A percentile compares a stretch with the other conserved stretches of the same genome.
Evolutionary conservation across 2,329 filamentous ascomycete genomes (phyloP).

Genomic region (Trichoderma sp.): DNA sequence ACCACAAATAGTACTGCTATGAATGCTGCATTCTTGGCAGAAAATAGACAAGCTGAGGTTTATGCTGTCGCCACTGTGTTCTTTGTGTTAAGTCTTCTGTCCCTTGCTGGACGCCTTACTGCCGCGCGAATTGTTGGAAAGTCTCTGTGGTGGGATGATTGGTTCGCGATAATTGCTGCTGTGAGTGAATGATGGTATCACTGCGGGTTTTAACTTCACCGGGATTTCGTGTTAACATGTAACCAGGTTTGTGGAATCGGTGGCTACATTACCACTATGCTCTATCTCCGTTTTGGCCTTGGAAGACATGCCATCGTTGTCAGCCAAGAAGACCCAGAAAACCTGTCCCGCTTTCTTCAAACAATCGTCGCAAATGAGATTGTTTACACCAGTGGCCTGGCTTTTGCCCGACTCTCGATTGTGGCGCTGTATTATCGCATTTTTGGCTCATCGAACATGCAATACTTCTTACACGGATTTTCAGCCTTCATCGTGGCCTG

Average conservation of each 20-base stretch:
- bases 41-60: not conserved
- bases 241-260: not conserved
- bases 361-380: not conserved
- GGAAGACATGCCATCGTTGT: not conserved
- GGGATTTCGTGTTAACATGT: not conserved
- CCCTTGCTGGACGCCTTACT: not conserved
- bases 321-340: not conserved
- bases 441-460: not conserved
- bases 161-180: not conserved
- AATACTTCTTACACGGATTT: not conserved
- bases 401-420: not conserved
- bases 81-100: not conserved
- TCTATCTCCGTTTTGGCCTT: not conserved
- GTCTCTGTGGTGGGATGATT: not conserved
- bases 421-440: not conserved
- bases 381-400: not conserved
- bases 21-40: not conserved
- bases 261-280: not conserved
- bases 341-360: not conserved
- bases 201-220: too few species aligned
- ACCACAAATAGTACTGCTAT: not conserved
- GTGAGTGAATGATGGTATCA: not conserved
- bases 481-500: not conserved
- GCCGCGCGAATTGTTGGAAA: not conserved
- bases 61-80: not conserved